Evolutionary conservation across 768 basidiomycete genomes (phyloP), one percentile per base, ranked within the genome.

Genomic region (Trametes meyenii): DNA sequence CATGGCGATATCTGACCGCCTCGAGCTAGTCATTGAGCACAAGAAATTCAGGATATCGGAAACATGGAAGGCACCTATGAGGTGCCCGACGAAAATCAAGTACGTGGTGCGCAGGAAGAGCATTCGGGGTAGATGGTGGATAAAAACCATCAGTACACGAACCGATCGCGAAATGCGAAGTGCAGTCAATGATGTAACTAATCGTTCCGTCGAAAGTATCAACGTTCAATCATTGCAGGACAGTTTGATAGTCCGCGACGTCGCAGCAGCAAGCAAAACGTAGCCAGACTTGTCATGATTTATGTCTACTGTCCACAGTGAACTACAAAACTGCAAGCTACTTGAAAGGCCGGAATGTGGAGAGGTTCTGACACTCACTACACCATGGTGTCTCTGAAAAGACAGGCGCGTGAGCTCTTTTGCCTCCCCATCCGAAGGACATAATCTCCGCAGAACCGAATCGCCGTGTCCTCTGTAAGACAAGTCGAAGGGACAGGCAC

Each of bases 401-500:
- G 66, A 58, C 59, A 64, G 77, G 77, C 78, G 81, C 71, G 80
- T 73, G 73, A 83, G 86, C 78, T 88, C 86, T 77, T 86, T 78
- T 76, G 78, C 85, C 85, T 70, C 67, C 70, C 84, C 83, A 73
- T 44, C 65, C 65, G 50, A 50, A 48, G 55, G 63, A 60, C 45
- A 79, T 70, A 70, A 72, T 86, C 83, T 88, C 74, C 86, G 86
- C 87, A 81, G 69, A 60, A 80, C 86, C 79, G 77, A 84, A 88
- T 88, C 86, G 84, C 86, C 86, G 75, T 83, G 80, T 74, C 79
- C 80, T 67, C 68, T 76, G 74, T 83, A 61, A 56, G 26, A 48
- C 63, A 62, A 55, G 59, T 69, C 60, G 71, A 71, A 72, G 75
- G 81, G 80, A 77, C 81, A 82, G 86, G 86, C 81, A 88, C 86